phyloP scores from a whole-genome alignment of 495 filamentous ascomycete genomes.

The Tricharina praecox region DNA sequence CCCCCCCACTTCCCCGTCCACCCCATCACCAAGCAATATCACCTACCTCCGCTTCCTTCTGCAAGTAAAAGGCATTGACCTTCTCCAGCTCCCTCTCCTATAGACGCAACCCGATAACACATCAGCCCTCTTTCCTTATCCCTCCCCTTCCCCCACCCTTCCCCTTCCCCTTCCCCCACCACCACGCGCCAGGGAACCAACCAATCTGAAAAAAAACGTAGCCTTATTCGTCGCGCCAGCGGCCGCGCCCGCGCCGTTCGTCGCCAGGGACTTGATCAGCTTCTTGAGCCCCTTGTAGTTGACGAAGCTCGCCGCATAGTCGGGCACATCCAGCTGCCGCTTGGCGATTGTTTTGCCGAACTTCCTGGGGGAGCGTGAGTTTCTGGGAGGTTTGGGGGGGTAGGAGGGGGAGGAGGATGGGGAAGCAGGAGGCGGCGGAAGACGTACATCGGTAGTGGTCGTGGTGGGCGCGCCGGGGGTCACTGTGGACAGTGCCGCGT shows the following conservation, averaged over 20 bases:
- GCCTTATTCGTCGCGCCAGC: slow-evolving; percentile 51
- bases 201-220: slow-evolving; percentile 94
- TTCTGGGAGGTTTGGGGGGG: background rate
- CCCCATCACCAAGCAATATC: too few relatives aligned
- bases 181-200: slow-evolving; percentile 31
- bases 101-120: slow-evolving; percentile 1
- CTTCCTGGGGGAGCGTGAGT: slow-evolving; percentile 47
- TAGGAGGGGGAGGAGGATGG: background rate
- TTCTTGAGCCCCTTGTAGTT: slow-evolving; percentile 99
- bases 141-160: too few relatives aligned
- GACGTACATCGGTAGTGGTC: too few relatives aligned
- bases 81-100: slow-evolving; percentile 96
- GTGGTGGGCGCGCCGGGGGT: too few relatives aligned
- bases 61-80: slow-evolving; percentile 92
- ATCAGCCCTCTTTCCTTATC: background rate
- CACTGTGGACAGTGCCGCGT: too few relatives aligned
- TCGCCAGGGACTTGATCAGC: slow-evolving; percentile 62
- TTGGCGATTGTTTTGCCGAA: slow-evolving; percentile 99
- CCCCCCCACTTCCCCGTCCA: too few relatives aligned
- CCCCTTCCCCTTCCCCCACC: too few relatives aligned
- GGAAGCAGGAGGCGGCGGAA: too few relatives aligned
- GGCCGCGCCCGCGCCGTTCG: slow-evolving; percentile 12
- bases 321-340: slow-evolving; percentile 92
- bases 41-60: slow-evolving; percentile 91
- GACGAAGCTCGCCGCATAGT: slow-evolving; percentile 97